phyloP scores from a whole-genome alignment of 441 rosid genomes.

The Aleurites moluccanus region DNA sequence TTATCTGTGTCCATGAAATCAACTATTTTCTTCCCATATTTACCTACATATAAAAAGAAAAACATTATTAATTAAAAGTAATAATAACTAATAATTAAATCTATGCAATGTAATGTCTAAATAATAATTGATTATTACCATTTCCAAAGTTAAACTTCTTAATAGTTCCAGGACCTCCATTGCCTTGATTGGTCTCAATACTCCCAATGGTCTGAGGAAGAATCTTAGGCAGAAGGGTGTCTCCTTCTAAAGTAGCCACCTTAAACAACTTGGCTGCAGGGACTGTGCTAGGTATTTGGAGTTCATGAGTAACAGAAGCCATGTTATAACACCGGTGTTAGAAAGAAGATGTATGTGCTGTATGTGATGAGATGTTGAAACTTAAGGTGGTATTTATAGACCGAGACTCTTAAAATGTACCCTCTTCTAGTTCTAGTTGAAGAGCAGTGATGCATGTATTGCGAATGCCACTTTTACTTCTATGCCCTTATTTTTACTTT shows the following conservation, averaged over 20 bases:
- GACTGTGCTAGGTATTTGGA: slow-evolving; percentile 25
- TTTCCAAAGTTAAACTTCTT: slow-evolving; percentile 23
- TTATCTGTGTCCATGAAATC: background rate
- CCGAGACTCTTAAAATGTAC: too few relatives aligned
- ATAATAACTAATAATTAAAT: background rate
- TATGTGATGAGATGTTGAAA: too few relatives aligned
- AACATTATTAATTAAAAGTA: background rate
- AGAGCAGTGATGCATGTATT: too few relatives aligned
- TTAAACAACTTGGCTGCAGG: slow-evolving; percentile 36
- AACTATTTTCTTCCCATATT: background rate
- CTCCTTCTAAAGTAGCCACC: slow-evolving; percentile 29
- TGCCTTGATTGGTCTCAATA: background rate
- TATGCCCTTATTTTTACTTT: too few relatives aligned
- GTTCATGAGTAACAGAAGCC: slow-evolving; percentile 24
- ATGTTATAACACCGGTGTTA: background rate
- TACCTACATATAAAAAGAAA: background rate
- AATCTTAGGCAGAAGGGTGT: background rate
- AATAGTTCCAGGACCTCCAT: slow-evolving; percentile 49
- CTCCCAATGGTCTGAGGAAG: background rate
- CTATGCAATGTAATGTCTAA: background rate
- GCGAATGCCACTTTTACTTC: too few relatives aligned
- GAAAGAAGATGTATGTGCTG: too few relatives aligned
- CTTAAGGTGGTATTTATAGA: too few relatives aligned
- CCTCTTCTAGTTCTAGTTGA: too few relatives aligned
- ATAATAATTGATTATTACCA: background rate